A percentile compares a stretch with the other conserved stretches of the same genome.
phyloP scores from a whole-genome alignment of 352 stramenopile genomes.

The Globisporangium okanoganense region DNA sequence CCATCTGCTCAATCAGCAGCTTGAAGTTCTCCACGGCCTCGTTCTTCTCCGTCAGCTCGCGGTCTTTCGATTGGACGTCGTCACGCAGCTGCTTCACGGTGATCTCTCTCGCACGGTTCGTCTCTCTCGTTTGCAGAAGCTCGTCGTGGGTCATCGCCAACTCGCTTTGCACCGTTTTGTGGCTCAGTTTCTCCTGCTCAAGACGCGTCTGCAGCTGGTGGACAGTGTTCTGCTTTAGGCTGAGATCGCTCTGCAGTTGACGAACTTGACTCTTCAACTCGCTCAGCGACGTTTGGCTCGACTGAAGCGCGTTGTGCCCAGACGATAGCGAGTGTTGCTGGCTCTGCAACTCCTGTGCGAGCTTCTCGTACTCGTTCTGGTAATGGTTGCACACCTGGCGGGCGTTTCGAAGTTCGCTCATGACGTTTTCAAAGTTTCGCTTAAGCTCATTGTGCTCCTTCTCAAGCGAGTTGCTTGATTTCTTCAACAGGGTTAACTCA shows the following conservation, averaged over 20 bases:
- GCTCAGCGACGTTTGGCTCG: conserved; percentile 45
- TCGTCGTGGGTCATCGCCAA: conserved; percentile 58
- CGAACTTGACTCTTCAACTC: conserved; percentile 59
- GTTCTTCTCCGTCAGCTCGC: conserved; percentile 56
- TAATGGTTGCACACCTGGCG: conserved; percentile 65
- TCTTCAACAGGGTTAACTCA: conserved; percentile 27
- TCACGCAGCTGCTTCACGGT: conserved; percentile 55
- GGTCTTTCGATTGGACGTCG: conserved; percentile 52
- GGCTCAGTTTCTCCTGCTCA: conserved; percentile 57
- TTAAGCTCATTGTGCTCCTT: conserved; percentile 54
- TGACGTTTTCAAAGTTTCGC: conserved; percentile 46
- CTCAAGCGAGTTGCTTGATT: conserved; percentile 31
- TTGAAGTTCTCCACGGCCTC: conserved; percentile 67
- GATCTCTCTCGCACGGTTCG: conserved; percentile 46
- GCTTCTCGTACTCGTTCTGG: conserved; percentile 71
- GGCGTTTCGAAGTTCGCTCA: conserved; percentile 51
- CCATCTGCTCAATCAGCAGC: conserved; percentile 78
- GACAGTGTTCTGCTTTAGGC: conserved; percentile 40
- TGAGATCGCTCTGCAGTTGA: conserved; percentile 60
- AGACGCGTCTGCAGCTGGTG: conserved; percentile 61
- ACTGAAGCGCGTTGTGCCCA: conserved; percentile 46
- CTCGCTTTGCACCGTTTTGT: conserved; percentile 58
- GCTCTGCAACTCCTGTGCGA: conserved; percentile 52
- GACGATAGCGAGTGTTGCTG: conserved; percentile 62
- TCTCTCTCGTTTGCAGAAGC: conserved; percentile 47